phyloP scores from a whole-genome alignment of 176 grass and related monocot species.

The Triticum dicoccoides region DNA sequence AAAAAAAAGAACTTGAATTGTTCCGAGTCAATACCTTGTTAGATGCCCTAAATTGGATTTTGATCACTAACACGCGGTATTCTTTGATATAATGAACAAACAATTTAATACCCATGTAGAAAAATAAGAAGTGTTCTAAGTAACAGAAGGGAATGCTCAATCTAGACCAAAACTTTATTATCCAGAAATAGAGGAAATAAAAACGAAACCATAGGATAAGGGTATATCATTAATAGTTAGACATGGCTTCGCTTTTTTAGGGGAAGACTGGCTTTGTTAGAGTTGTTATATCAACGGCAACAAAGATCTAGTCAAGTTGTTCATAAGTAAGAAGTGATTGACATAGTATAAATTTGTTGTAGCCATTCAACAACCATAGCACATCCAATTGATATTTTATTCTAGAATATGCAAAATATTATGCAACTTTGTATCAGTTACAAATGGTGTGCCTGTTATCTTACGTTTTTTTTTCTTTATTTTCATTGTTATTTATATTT shows the following conservation, averaged over 20 bases:
- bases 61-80: not conserved
- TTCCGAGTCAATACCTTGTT: not conserved
- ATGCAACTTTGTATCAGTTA: no score
- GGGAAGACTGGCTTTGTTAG: not conserved
- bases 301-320: not conserved
- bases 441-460: no score
- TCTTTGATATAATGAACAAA: not conserved
- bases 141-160: not conserved
- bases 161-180: not conserved
- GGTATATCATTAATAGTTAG: not conserved
- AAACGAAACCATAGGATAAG: not conserved
- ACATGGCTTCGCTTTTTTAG: not conserved
- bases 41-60: not conserved
- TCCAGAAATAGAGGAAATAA: not conserved
- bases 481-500: no score
- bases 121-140: not conserved
- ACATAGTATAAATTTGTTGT: not conserved
- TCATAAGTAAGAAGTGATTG: not conserved
- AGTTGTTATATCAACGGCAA: not conserved
- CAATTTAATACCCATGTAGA: not conserved
- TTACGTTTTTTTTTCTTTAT: no score
- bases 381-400: not conserved
- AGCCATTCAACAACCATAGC: not conserved
- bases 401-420: no score
- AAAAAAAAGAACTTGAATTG: not conserved